Evolutionary conservation across 805 yeast genomes (phyloP), one percentile per base, ranked within the genome.

Genomic region (Diddensiella santjacobensis): DNA sequence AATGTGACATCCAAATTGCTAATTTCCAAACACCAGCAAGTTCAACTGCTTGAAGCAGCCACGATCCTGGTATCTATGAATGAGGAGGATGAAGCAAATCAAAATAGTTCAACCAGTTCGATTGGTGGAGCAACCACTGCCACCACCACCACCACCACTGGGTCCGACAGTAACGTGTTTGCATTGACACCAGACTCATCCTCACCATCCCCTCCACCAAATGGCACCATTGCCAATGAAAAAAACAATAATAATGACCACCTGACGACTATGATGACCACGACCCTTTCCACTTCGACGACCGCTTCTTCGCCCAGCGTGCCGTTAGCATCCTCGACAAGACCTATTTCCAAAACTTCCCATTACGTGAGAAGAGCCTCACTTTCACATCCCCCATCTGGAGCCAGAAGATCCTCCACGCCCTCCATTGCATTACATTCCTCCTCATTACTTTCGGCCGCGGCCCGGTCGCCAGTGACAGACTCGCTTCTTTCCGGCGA

Each of bases 1-100:
- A 85, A 81, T 59, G 83, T 83, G 63, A 88, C 96, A 2, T 83
- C 86, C 56, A 85, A 84, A 63, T 70, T 87, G 46, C 71, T 84
- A 31, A 86, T 88, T 31, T 82, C 87, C n/a, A 86, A 86, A 65
- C 95, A 86, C 66, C 95, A 86, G 65, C 95, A 86, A 63, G 95
- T 87, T 13, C 95, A 86, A 66, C 71, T 86, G 33, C 71, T 86
- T 44, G 95, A 82, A 60, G 87, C 87, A 24, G 88, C 87, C 3
- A 54, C 60, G 11, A 85, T 86, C 40, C 71, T 86, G 43, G 88
- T 87, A 40, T 82, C 86, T 17, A 81, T 85, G 87, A 82, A 66
- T 48, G 73, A 69, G 44, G 70, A 68, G 23, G 68, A 57, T n/a
- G 60, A 56, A 18, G 55, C 51, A 8, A 51, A 51, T n/a, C 42